phyloP scores from a whole-genome alignment of 1,139 yeast genomes.

The Kodamaea fungicola region DNA sequence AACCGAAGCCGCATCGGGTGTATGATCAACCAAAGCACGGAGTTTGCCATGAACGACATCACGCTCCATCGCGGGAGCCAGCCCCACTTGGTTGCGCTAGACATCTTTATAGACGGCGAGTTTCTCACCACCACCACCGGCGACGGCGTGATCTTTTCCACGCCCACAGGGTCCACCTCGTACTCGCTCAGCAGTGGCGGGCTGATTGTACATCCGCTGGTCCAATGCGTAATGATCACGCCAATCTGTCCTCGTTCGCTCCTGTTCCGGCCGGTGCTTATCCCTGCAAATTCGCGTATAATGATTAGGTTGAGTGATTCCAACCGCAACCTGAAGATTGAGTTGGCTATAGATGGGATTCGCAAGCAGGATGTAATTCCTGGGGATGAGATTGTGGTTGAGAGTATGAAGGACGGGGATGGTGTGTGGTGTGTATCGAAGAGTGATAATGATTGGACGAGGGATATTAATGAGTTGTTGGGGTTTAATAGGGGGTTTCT shows the following conservation, averaged over 20 bases:
- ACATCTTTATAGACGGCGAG: conserved; percentile 76
- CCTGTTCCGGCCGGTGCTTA: conserved; percentile 78
- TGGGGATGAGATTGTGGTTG: conserved; percentile 78
- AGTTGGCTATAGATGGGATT: conserved; percentile 77
- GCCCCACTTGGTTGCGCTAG: conserved; percentile 81
- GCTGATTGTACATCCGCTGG: conserved; percentile 85
- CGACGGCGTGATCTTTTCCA: conserved; percentile 80
- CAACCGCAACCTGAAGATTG: conserved; percentile 41
- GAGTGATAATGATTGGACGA: conserved; percentile 85
- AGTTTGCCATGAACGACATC: conserved; percentile 90
- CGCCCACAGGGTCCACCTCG: conserved; percentile 96
- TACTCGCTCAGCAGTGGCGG: conserved; percentile 90
- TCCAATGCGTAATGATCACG: conserved; percentile 75
- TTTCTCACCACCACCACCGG: conserved; percentile 87
- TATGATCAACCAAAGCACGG: conserved; percentile 37
- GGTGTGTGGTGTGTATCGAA: conserved; percentile 92
- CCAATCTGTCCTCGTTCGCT: conserved; percentile 90
- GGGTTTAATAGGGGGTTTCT: conserved; percentile 85
- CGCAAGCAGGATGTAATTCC: conserved; percentile 63
- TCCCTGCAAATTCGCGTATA: conserved; percentile 72
- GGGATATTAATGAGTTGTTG: conserved; percentile 77
- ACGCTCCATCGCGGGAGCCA: conserved; percentile 84
- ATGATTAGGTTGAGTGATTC: conserved; percentile 60
- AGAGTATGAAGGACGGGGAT: conserved; percentile 16
- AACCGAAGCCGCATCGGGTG: conserved; percentile 79